These are phyloP conservation scores for Primulina huaijiensis DNA, from an alignment of 257 asterid genomes.

Conservation along the genomic window DNA sequence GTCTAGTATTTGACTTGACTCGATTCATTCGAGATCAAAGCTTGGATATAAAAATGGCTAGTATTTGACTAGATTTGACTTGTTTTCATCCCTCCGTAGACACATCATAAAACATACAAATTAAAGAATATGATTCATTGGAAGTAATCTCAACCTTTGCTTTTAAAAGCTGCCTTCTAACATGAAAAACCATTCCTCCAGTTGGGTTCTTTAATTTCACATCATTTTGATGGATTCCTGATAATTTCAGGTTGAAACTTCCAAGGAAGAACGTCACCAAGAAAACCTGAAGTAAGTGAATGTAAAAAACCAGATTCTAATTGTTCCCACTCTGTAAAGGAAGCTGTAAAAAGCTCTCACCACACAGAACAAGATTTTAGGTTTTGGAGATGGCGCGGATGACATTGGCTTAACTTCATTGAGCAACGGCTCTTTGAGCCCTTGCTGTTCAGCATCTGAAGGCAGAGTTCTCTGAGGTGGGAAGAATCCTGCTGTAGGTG, in stretches of 20 bases:
- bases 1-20: too few relatives aligned
- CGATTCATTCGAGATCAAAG: too few relatives aligned
- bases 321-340: not conserved
- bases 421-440: constrained; percentile 48
- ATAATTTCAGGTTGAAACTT: constrained; percentile 27
- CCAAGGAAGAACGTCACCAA: constrained; percentile 43
- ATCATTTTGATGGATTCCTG: constrained; percentile 23
- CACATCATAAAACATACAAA: not conserved
- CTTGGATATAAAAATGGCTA: too few relatives aligned
- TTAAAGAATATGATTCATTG: constrained; percentile 1
- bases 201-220: constrained; percentile 24
- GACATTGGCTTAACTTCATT: constrained; percentile 31
- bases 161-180: constrained; percentile 50
- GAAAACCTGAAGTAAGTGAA: constrained; percentile 46
- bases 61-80: not conserved
- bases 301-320: constrained; percentile 21
- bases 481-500: constrained; percentile 46
- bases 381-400: constrained; percentile 41
- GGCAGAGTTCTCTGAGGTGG: constrained; percentile 32
- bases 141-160: constrained; percentile 24
- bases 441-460: constrained; percentile 36
- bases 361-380: constrained; percentile 59
- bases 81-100: not conserved
- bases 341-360: constrained; percentile 42
- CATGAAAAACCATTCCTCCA: constrained; percentile 38